Evolutionary conservation across 768 basidiomycete genomes (phyloP), one percentile per base, ranked within the genome.

Genomic region (Cystoderma amianthinum): DNA sequence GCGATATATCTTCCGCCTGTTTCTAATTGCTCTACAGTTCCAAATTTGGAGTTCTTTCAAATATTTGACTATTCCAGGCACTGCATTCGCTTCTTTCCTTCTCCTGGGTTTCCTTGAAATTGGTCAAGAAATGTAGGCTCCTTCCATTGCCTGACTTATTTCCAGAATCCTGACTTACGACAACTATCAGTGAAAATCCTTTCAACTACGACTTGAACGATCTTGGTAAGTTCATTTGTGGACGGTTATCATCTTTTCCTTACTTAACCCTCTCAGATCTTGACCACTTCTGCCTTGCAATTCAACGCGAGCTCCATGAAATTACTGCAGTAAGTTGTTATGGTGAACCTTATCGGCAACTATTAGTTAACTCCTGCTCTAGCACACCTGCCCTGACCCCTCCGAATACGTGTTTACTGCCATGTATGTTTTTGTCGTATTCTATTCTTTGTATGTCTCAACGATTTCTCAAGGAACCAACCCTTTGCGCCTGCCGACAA

Each of bases 121-220:
- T 41, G 78, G 80, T 16, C 77, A 80, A 51, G 79, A 81, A 52
- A 81, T 80, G 78, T 73, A 42, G 15, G 63, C 49, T 16, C 12
- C 7, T 19, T 3, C n/a, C n/a, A n/a, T n/a, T n/a, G n/a, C n/a
- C n/a, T n/a, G n/a, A n/a, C n/a, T n/a, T n/a, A n/a, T n/a, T n/a
- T n/a, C n/a, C n/a, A n/a, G n/a, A n/a, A n/a, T n/a, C n/a, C n/a
- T n/a, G n/a, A n/a, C n/a, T n/a, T n/a, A n/a, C n/a, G n/a, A n/a
- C n/a, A n/a, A n/a, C 23, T 43, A 15, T 38, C 44, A 80, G 78
- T 49, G 79, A 81, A 57, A 80, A 81, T 50, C 79, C 80, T 0
- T 81, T 82, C 68, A 73, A 75, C 50, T 82, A 81, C 50, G 80
- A 82, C 48, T 53, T 72, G 50, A 82, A 82, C 49, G 80, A 83